phyloP scores from a whole-genome alignment of 140 eudicot genomes.

The Anethum foeniculum region DNA sequence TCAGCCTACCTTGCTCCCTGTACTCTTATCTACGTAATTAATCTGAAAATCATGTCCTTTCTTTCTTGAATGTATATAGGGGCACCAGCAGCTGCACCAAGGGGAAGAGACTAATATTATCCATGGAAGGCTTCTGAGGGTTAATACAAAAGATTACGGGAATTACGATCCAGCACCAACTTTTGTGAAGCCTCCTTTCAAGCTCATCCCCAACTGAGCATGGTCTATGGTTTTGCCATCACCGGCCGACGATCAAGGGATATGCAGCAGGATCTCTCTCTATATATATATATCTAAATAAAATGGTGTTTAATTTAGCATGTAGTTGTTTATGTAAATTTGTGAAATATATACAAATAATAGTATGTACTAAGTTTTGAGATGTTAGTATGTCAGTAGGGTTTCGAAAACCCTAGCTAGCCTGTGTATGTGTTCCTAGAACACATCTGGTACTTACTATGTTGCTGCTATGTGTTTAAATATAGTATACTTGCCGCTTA shows the following conservation, averaged over 20 bases:
- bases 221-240: background rate
- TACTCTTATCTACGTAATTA: background rate
- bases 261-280: background rate
- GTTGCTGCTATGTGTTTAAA: background rate
- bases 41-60: background rate
- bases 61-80: background rate
- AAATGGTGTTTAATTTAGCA: background rate
- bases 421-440: background rate
- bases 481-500: background rate
- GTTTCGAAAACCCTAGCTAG: slow-evolving; percentile 11
- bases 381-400: slow-evolving; percentile 12
- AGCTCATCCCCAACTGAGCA: slow-evolving; percentile 69
- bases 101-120: slow-evolving; percentile 24
- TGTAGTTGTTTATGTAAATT: background rate
- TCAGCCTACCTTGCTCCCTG: too few species aligned
- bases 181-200: slow-evolving; percentile 68
- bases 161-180: slow-evolving; percentile 83
- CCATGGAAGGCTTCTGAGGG: slow-evolving; percentile 70
- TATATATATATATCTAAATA: slow-evolving; percentile 3
- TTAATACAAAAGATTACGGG: slow-evolving; percentile 69
- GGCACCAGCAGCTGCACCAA: slow-evolving; percentile 2
- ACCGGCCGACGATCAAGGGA: background rate
- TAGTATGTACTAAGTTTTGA: slow-evolving; percentile 8
- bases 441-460: background rate
- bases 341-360: background rate